A percentile compares a stretch with the other conserved stretches of the same genome.
These are phyloP conservation scores for Pestalotiopsis sp. DNA, from an alignment of 2,329 filamentous ascomycete genomes.

Conservation along the genomic window DNA sequence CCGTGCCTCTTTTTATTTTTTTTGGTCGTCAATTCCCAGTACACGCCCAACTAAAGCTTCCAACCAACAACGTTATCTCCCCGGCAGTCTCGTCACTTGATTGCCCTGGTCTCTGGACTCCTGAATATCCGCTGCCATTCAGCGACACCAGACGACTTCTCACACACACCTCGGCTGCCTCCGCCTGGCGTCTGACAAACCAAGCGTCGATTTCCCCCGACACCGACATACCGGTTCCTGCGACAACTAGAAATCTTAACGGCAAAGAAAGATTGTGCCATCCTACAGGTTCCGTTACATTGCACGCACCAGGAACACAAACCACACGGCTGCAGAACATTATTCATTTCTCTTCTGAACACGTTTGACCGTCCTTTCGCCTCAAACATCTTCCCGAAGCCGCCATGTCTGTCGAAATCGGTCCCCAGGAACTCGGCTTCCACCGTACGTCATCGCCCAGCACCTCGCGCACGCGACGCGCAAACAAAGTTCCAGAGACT, in stretches of 20 bases:
- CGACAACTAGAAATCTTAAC: neutral
- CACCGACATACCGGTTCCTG: slow-evolving; percentile 7
- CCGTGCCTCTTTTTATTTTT: neutral
- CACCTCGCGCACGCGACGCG: slow-evolving; percentile 6
- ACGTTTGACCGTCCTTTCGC: neutral
- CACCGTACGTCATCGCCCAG: slow-evolving; percentile 66
- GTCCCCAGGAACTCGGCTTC: slow-evolving; percentile 90
- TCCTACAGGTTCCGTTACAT: neutral
- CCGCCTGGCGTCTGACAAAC: slow-evolving; percentile 9
- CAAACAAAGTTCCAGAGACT: slow-evolving; percentile 20
- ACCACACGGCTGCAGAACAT: neutral
- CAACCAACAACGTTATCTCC: neutral
- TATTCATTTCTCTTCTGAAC: neutral
- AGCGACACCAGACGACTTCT: neutral
- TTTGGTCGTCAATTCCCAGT: neutral
- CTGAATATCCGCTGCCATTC: neutral
- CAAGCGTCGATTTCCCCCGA: neutral
- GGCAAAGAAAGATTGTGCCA: neutral
- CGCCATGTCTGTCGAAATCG: slow-evolving; percentile 90
- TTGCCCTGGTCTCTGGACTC: neutral
- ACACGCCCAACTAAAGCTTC: neutral
- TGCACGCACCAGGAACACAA: neutral
- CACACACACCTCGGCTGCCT: slow-evolving; percentile 6
- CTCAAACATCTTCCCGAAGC: neutral
- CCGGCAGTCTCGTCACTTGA: neutral